Conservation (phyloP, 2,329 filamentous ascomycete genomes). For the Cladosporium sp. region DNA sequence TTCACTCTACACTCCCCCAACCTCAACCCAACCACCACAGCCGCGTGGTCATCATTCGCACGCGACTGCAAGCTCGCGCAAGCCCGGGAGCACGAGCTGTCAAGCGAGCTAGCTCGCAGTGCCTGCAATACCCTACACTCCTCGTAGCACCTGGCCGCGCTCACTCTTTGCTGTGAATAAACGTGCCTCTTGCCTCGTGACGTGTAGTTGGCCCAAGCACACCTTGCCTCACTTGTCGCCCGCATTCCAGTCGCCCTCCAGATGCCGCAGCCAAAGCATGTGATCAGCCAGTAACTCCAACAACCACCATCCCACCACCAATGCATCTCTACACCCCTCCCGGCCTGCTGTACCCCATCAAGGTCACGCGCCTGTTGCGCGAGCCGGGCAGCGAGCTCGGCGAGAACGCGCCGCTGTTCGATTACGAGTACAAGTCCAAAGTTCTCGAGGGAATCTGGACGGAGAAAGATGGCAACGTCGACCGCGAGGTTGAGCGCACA, state of each 20-base stretch:
- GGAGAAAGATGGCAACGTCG: conserved; percentile 55
- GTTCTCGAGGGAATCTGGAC: conserved; percentile 65
- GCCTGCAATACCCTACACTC: conserved; percentile 1
- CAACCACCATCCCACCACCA: conserved; percentile 15
- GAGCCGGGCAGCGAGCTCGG: conserved; percentile 68
- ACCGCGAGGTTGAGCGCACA: conserved; percentile 60
- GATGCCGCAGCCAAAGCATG: conserved; percentile 10
- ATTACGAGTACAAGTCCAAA: conserved; percentile 79
- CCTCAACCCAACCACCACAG: neutral
- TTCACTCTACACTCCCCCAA: neutral
- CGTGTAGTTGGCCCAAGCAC: conserved; percentile 4
- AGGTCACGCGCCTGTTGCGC: conserved; percentile 79
- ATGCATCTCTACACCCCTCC: conserved; percentile 49
- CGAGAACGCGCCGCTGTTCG: conserved; percentile 73
- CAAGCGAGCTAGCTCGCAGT: neutral
- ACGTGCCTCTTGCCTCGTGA: conserved; percentile 11
- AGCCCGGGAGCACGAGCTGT: too few species aligned
- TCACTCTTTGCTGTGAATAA: conserved; percentile 8
- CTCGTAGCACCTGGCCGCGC: conserved; percentile 9
- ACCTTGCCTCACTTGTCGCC: neutral
- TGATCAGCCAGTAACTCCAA: conserved; percentile 4
- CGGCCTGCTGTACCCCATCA: conserved; percentile 83
- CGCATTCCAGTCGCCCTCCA: neutral
- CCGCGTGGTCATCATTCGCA: neutral
- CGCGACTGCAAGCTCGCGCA: neutral